phyloP scores from a whole-genome alignment of 2,329 filamentous ascomycete genomes.

The Aspergillus floridensis region DNA sequence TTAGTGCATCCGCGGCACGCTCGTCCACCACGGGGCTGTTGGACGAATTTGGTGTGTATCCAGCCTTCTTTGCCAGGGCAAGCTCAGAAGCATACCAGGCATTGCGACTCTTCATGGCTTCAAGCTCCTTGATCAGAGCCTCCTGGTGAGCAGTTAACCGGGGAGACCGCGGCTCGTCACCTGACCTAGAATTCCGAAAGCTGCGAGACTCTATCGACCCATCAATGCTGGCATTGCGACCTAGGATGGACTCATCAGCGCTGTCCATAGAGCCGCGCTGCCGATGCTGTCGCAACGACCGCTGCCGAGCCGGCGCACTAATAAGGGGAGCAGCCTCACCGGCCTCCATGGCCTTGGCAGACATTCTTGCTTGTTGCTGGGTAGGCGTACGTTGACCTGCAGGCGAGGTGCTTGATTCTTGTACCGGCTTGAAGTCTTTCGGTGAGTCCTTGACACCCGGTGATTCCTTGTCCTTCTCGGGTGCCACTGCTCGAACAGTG shows the following conservation, averaged over 20 bases:
- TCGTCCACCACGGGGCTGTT: slow-evolving; percentile 73
- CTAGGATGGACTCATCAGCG: slow-evolving; percentile 56
- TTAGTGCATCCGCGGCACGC: slow-evolving; percentile 72
- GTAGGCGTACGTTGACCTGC: slow-evolving; percentile 66
- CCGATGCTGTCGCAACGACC: slow-evolving; percentile 57
- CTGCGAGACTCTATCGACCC: slow-evolving; percentile 38
- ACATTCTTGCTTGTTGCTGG: slow-evolving; percentile 45
- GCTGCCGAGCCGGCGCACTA: slow-evolving; percentile 44
- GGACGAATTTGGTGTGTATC: slow-evolving; percentile 72
- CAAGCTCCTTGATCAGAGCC: slow-evolving; percentile 79
- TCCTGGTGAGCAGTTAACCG: slow-evolving; percentile 50
- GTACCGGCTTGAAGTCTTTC: slow-evolving; percentile 36
- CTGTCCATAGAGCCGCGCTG: slow-evolving; percentile 68
- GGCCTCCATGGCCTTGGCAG: slow-evolving; percentile 48
- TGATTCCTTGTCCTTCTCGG: slow-evolving; percentile 49
- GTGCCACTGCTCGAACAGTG: slow-evolving; percentile 41
- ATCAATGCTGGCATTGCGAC: slow-evolving; percentile 40
- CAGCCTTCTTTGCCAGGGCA: slow-evolving; percentile 83
- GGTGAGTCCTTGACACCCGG: slow-evolving; percentile 46
- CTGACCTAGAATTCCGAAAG: slow-evolving; percentile 41
- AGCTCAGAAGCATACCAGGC: slow-evolving; percentile 97
- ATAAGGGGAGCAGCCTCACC: slow-evolving; percentile 47
- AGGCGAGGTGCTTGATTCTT: slow-evolving; percentile 51
- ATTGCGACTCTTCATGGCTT: slow-evolving; percentile 78
- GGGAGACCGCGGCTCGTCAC: slow-evolving; percentile 47